Evolutionary conservation across 495 filamentous ascomycete genomes (phyloP), one percentile per base, ranked within the genome.

Genomic region (Aspergillus asperescens): DNA sequence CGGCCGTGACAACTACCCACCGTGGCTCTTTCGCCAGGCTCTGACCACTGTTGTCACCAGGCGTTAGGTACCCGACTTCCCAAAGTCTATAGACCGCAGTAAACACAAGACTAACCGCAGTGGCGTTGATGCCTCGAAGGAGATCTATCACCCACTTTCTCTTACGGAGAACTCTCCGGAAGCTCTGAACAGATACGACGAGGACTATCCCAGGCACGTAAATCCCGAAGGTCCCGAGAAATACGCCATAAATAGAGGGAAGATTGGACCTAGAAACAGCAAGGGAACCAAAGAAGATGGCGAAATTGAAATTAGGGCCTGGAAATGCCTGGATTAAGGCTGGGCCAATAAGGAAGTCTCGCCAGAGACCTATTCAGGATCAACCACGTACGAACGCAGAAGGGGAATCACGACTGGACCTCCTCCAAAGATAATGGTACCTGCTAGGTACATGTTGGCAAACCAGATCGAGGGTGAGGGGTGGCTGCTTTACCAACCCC

Each of bases 291-390:
- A 92, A 75, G 56, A 84, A 91, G 13, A 92, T 86, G 3, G 84
- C 86, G 59, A 92, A 90, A 63, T 92, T 94, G 78, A 92, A 91
- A 64, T 94, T 92, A 0, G 89, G 89, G 0, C 89, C 88, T 0
- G 88, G 88, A 58, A 91, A 90, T 1, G 87, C 82, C 65, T 94
- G 88, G 53, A 88, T 89, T 50, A 92, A 72, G 8, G 88, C 89
- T 0, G 92, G 80, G n/a, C 89, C 89, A 52, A 92, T 80, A 24
- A 92, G 74, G 62, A 94, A 92, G 67, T 94, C 85, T 7, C 89
- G 1, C 85, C 71, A 3, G 80, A 81, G 10, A 92, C 88, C 88
- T 87, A 92, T 35, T 86, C 86, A 27, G 83, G 81, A n/a, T 75
- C 73, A 2, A 92, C 88, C 35, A 92, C 82, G 67, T 92, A 92